Base-by-base conservation (phyloP, 306 rosid species). In the Arachis hypogaea region DNA sequence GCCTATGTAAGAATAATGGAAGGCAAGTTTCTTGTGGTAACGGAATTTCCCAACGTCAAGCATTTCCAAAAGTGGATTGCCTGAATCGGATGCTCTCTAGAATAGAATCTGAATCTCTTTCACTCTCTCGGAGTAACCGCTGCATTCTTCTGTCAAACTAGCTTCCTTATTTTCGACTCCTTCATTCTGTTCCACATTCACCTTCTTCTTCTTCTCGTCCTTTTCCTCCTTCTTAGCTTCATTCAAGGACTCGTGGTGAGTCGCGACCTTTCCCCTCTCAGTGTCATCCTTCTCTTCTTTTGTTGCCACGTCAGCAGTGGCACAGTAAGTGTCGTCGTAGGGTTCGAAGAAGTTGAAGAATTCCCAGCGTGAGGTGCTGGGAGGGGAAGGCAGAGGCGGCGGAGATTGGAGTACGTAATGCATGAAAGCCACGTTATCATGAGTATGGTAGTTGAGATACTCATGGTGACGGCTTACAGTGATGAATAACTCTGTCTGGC, bases 311-410 rank as follows among this genome's bases (percentile, higher is more conserved):
- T 63, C 72, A 47, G 14, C 29, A 10, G 74, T 22, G 28, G 28
- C 28, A 22, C 28, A 22, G 28, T 22, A 22, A 22, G 28, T 22
- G 28, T 67, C 87, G 29, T 92, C 98, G 65, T 81, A 93, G 3
- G 91, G 75, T 29, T 94, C 97, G 50, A 94, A 94, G 16, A 94
- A 85, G 74, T 88, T 88, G 22, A 94, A 74, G 82, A 91, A 89
- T 68, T 94, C 97, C 98, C 98, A 91, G 29, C 86, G 80, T 0
- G 93, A 85, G 82, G 50, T 80, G 22, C 50, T 55, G 40, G 94
- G 87, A 33, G 97, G 86, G 38, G 96, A 10, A 3, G 50, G 44
- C 44, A 7, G 94, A 5, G 89, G 86, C 3, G 80, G 59, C 11
- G 87, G 87, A 0, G 28, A 22, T 22, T 22, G 28, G 28, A 22